Evolutionary conservation across 2,329 filamentous ascomycete genomes (phyloP), one percentile per base, ranked within the genome.

Genomic region (Dryadomyces quercivorus): DNA sequence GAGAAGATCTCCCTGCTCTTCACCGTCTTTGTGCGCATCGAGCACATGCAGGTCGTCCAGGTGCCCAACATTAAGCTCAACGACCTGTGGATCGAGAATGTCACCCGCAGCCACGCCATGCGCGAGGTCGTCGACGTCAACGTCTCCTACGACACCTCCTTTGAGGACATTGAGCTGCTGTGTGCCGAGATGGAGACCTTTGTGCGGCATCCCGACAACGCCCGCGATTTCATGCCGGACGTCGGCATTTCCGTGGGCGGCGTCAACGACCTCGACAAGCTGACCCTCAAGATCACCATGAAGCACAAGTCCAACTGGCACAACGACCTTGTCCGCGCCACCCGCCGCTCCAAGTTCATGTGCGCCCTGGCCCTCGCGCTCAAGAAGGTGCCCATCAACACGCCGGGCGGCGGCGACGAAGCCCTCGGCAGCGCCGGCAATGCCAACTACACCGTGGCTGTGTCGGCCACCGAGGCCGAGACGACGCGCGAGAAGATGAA

Each of bases 1-100:
- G 90, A 97, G 69, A 88, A 91, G 66, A 97, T 97, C 62, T 95
- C 91, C 2, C 78, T 98, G 34, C 77, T 98, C 3, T 97, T 90
- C 73, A 94, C 89, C 1, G 83, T 96, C 54, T 96, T 98, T 72
- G 86, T 86, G 61, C 84, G 87, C 48, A 85, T 94, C 60, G 81
- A 84, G 61, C 88, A 83, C 63, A 84, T 88, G 74, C 91, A 94
- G 66, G 78, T 88, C 52, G 80, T 82, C 1, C 80, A 94, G 70
- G 83, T 94, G 1, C 91, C 93, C 45, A 97, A 98, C 70, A 95
- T 94, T 64, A 76, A 90, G 2, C 77, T 97, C 53, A 97, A 97
- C 74, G 85, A 81, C 52, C 73, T 91, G n/a, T 96, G 90, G 86
- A 84, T 98, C 54, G 92, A 97, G 67, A 98, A 98, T 67, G 80